These are phyloP conservation scores for Leccinum insolens DNA, from an alignment of 1,284 basidiomycete species.

Conservation along the genomic window DNA sequence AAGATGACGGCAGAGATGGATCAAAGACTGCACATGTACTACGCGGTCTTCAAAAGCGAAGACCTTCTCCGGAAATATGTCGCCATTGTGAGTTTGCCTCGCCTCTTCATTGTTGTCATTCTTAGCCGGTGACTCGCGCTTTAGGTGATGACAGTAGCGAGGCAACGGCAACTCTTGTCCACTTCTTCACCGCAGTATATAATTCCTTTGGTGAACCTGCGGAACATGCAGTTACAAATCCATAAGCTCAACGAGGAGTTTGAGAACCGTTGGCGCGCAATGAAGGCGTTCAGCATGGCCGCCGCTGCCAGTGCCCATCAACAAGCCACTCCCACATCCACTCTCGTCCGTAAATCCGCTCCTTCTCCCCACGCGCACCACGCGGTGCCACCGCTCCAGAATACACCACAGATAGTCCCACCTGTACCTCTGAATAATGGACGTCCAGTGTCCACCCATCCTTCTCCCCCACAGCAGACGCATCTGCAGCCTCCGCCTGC, in stretches of 20 bases:
- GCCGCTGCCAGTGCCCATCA: constrained; percentile 16
- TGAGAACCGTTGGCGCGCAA: constrained; percentile 28
- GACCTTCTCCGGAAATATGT: constrained; percentile 50
- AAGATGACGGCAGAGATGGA: constrained; percentile 51
- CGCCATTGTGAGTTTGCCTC: constrained; percentile 51
- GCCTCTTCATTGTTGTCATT: constrained; percentile 13
- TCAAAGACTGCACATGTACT: constrained; percentile 49
- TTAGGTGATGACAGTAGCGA: constrained; percentile 53
- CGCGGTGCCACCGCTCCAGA: constrained; percentile 22
- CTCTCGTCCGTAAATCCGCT: constrained; percentile 16
- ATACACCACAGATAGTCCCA: constrained; percentile 12
- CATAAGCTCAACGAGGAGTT: constrained; percentile 44
- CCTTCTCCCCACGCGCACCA: constrained; percentile 1
- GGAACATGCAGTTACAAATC: constrained; percentile 51
- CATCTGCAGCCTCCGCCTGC: constrained; percentile 29
- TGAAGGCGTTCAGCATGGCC: constrained; percentile 17
- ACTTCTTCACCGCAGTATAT: constrained; percentile 48
- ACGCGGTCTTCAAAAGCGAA: constrained; percentile 47
- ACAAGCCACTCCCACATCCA: constrained; percentile 8
- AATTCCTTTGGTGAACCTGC: constrained; percentile 45
- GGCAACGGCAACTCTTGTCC: constrained; percentile 52
- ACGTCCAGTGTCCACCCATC: constrained; percentile 25
- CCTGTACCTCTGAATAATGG: constrained; percentile 13
- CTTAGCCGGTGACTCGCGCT: constrained; percentile 12
- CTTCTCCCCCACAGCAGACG: constrained; percentile 20